Evolutionary conservation across 2,329 filamentous ascomycete genomes (phyloP), one percentile per base, ranked within the genome.

Genomic region (Zymoseptoria ardabiliae): DNA sequence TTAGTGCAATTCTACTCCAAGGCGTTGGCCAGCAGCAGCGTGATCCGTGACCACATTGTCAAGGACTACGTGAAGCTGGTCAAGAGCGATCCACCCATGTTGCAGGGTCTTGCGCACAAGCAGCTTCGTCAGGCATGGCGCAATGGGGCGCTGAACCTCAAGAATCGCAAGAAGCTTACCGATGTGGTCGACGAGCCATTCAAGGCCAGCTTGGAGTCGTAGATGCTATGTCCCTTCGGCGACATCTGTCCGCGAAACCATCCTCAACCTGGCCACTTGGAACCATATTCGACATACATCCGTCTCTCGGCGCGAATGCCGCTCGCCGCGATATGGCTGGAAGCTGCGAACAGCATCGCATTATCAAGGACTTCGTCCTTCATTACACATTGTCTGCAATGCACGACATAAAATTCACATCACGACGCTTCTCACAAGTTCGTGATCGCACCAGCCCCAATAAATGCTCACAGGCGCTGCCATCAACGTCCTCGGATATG

Each of bases 1-100:
- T 77, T 91, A 58, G 76, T 89, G 66, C 81, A 82, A 53, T 90
- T 86, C 72, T 89, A 89, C 72, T 80, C 81, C 69, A 77, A 80
- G 67, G 78, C 80, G 64, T 75, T 86, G 58, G 76, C 76, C 59
- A 82, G 79, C 68, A 75, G 75, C 60, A 77, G 75, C 63, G 68
- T 76, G 11, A 80, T 86, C 60, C 78, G 80, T 62, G 77, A 81
- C 60, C 71, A 76, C 62, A 75, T 87, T 55, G 80, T 82, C 53
- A 71, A 70, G 56, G 80, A 86, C 69, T 82, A 83, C 67, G 74
- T 85, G 51, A 75, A 79, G 55, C 71, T 86, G 52, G 80, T 83
- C 56, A 77, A 77, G 61, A 71, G 69, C 28, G 81, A 85, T 65
- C 71, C 74, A 57, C 63, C 65, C 20, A 71, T 72, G 57, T 64